A percentile compares a stretch with the other conserved stretches of the same genome.
Evolutionary conservation across 1,284 basidiomycete species (phyloP).

Genomic region (Trametes pubescens): DNA sequence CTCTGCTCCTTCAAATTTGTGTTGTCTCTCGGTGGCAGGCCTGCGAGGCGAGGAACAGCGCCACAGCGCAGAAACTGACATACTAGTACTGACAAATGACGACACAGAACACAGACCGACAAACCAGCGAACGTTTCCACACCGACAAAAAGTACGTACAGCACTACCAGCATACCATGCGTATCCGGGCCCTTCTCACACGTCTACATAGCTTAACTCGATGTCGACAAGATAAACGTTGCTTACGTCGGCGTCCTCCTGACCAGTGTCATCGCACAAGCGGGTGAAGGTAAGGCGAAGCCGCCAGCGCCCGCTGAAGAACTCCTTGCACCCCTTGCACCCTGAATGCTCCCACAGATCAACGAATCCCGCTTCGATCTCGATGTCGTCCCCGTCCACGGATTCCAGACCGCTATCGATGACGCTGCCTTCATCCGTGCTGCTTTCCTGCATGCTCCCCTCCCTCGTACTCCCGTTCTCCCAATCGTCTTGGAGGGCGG

Average conservation of each 20-base stretch:
- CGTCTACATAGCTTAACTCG: background rate
- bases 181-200: too few relatives aligned
- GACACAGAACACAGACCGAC: too few relatives aligned
- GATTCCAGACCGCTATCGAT: background rate
- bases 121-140: too few relatives aligned
- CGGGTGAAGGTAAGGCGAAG: constrained; percentile 8
- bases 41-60: too few relatives aligned
- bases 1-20: too few relatives aligned
- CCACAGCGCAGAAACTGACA: too few relatives aligned
- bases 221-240: constrained; percentile 6
- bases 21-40: too few relatives aligned
- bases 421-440: background rate
- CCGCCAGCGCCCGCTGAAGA: constrained; percentile 8
- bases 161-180: background rate
- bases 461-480: background rate
- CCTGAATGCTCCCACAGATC: constrained; percentile 5
- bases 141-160: background rate
- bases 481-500: background rate
- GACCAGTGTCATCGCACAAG: background rate
- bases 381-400: background rate
- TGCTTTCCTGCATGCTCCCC: background rate
- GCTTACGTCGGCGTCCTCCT: background rate
- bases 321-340: constrained; percentile 5
- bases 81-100: too few relatives aligned
- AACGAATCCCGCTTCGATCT: background rate